phyloP scores from a whole-genome alignment of 345 rosid genomes.

The Syzygium grande region DNA sequence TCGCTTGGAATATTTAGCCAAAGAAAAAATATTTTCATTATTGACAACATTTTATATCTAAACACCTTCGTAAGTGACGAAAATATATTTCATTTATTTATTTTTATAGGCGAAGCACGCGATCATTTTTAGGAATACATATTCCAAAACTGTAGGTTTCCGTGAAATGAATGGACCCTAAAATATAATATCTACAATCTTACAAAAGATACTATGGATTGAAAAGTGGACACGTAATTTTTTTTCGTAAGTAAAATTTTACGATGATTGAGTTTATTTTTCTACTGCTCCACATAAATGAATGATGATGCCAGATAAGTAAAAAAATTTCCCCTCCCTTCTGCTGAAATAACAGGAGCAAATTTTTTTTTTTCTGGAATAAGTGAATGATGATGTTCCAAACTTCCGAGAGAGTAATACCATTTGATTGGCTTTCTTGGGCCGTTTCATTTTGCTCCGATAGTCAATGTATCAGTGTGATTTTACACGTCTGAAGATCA shows the following conservation, averaged over 20 bases:
- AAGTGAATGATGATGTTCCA: background rate
- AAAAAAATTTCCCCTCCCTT: background rate
- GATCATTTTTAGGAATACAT: background rate
- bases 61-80: rapidly evolving
- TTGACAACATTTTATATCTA: rapidly evolving
- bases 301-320: too few relatives aligned
- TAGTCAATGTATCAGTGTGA: background rate
- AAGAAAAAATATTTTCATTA: background rate
- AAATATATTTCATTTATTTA: background rate
- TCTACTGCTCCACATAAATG: background rate
- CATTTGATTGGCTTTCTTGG: background rate
- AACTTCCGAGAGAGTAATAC: background rate
- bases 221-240: background rate
- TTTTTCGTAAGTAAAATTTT: background rate
- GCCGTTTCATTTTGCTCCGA: background rate
- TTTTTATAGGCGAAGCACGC: rapidly evolving
- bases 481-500: background rate
- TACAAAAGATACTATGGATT: background rate
- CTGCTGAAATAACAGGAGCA: background rate
- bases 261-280: background rate
- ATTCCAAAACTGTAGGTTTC: background rate
- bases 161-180: background rate
- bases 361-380: background rate
- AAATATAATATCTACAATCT: background rate
- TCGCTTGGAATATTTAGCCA: background rate